These are phyloP conservation scores for Tetradesmus lagerheimii DNA, from an alignment of 139 green algal species.

Conservation along the genomic window DNA sequence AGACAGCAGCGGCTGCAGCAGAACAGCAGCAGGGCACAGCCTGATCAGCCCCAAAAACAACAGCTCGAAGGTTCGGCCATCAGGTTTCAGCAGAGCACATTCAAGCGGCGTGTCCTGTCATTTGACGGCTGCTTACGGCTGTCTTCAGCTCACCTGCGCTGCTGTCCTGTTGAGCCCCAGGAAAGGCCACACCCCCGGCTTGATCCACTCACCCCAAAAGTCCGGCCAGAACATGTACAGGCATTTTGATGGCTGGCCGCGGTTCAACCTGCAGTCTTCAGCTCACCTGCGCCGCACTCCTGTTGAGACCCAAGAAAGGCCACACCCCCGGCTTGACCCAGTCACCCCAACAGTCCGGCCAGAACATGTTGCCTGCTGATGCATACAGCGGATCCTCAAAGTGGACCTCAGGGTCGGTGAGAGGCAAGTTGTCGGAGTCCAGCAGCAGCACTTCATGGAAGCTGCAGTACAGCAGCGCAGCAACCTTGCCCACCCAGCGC, in stretches of 20 bases:
- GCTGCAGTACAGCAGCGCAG: conserved; percentile 3
- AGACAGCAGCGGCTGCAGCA: conserved; percentile 17
- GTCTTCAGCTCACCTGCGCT: background rate
- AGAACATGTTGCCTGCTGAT: conserved; percentile 34
- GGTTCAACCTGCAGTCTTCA: too few species aligned
- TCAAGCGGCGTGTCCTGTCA: too few species aligned
- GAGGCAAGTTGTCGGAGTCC: conserved; percentile 14
- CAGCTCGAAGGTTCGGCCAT: background rate
- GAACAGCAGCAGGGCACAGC: background rate
- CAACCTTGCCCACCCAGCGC: conserved; percentile 43
- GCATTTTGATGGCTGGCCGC: too few species aligned
- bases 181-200: background rate
- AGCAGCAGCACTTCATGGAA: conserved; percentile 34
- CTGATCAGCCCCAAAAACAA: too few species aligned
- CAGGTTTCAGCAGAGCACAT: background rate
- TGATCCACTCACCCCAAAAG: conserved; percentile 37
- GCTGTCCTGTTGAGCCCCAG: conserved; percentile 20
- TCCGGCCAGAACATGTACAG: too few species aligned
- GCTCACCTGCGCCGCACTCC: background rate
- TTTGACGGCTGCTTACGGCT: too few species aligned
- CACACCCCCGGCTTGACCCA: background rate
- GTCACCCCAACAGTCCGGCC: conserved; percentile 46
- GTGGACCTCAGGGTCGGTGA: conserved; percentile 29
- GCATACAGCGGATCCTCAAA: conserved; percentile 42
- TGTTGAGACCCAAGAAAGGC: conserved; percentile 9